Percentiles rank a stretch among this genome's conserved stretches.
These are phyloP conservation scores for Lactifluus piperatus DNA, from an alignment of 768 basidiomycete species.

Conservation along the genomic window DNA sequence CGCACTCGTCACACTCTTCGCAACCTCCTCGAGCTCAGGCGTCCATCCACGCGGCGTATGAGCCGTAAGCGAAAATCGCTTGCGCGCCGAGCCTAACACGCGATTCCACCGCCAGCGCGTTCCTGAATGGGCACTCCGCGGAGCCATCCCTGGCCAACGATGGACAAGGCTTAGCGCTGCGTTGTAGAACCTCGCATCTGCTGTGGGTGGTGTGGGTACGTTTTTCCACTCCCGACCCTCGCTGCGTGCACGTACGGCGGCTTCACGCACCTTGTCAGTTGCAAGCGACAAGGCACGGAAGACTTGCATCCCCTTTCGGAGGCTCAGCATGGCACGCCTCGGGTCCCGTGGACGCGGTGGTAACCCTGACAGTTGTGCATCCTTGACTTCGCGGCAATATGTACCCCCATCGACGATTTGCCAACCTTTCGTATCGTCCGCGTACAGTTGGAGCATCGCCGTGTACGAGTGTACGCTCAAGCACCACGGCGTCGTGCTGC, in stretches of 20 bases:
- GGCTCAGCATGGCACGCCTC: neutral
- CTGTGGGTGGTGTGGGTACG: neutral
- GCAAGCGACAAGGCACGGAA: slow-evolving; percentile 3
- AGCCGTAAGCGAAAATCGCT: neutral
- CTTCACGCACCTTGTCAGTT: neutral
- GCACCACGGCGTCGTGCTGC: slow-evolving; percentile 43
- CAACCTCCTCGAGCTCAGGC: slow-evolving; percentile 12
- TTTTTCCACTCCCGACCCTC: neutral
- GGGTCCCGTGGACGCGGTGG: neutral
- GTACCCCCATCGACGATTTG: slow-evolving; percentile 5
- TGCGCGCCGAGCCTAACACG: slow-evolving; percentile 22
- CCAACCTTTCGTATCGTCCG: slow-evolving; percentile 32
- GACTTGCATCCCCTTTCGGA: slow-evolving; percentile 6
- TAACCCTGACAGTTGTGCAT: neutral
- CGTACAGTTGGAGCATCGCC: slow-evolving; percentile 58
- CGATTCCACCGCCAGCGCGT: slow-evolving; percentile 27
- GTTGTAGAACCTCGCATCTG: slow-evolving; percentile 65
- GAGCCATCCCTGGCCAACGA: slow-evolving; percentile 9
- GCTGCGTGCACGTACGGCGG: neutral
- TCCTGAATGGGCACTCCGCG: slow-evolving; percentile 19
- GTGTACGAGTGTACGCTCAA: slow-evolving; percentile 64
- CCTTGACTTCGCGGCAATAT: slow-evolving; percentile 12
- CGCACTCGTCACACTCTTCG: neutral
- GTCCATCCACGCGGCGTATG: slow-evolving; percentile 4
- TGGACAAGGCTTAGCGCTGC: slow-evolving; percentile 40